A percentile compares a stretch with the other conserved stretches of the same genome.
These are phyloP conservation scores for Chlorella sp. DNA, from an alignment of 139 green algal species.

Conservation along the genomic window DNA sequence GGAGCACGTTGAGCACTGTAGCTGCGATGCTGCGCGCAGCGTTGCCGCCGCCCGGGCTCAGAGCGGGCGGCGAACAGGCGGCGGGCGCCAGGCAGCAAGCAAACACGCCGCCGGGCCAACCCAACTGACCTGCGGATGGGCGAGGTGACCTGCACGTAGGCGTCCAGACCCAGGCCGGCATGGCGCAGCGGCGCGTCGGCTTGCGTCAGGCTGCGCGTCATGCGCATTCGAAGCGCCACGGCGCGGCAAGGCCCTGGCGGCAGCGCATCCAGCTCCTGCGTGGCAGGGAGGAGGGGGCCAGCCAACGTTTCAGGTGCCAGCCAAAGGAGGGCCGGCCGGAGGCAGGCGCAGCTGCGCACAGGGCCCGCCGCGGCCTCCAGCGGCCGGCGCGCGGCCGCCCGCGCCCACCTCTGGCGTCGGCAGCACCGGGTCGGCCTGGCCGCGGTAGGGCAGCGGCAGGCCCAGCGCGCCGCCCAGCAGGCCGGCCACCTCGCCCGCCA, in stretches of 20 bases:
- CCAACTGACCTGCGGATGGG: conserved; percentile 65
- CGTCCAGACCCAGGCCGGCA: conserved; percentile 67
- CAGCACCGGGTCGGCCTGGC: conserved; percentile 41
- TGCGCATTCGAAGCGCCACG: conserved; percentile 58
- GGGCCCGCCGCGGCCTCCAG: no score
- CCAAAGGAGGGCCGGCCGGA: no score
- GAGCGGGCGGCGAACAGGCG: not conserved
- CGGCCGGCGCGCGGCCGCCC: no score
- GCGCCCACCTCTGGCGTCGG: conserved; percentile 35
- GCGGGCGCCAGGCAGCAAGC: not conserved
- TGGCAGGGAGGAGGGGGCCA: conserved; percentile 41
- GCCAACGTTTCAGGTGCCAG: conserved; percentile 41
- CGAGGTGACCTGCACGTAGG: conserved; percentile 81
- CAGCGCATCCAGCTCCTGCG: conserved; percentile 46
- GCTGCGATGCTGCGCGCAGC: not conserved
- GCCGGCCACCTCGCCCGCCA: conserved; percentile 69
- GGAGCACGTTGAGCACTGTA: not conserved
- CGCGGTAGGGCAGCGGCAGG: conserved; percentile 80
- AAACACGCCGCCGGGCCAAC: not conserved
- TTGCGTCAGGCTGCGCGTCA: conserved; percentile 64
- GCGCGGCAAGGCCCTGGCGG: conserved; percentile 64
- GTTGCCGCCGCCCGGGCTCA: not conserved
- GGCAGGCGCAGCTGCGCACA: no score
- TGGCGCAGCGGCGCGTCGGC: conserved; percentile 47
- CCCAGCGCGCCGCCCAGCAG: conserved; percentile 40